phyloP scores from a whole-genome alignment of 2,329 filamentous ascomycete species.

The Dothistroma septosporum region DNA sequence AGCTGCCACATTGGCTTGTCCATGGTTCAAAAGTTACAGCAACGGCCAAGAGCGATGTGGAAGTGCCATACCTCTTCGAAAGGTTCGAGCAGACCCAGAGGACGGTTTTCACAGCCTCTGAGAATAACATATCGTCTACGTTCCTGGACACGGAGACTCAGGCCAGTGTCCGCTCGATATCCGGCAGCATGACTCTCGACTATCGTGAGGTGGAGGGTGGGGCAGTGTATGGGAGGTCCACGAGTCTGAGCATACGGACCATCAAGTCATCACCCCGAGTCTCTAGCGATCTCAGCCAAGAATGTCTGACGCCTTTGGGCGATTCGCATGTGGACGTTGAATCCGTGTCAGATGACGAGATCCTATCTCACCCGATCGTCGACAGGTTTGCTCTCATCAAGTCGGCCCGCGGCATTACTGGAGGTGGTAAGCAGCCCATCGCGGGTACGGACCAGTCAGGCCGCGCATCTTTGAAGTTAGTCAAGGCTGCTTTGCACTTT shows the following conservation, averaged over 20 bases:
- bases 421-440: neutral
- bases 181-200: conserved; percentile 8
- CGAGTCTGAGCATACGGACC: conserved; percentile 8
- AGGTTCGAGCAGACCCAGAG: conserved; percentile 28
- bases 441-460: too few species aligned
- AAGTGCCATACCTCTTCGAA: conserved; percentile 28
- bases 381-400: too few species aligned
- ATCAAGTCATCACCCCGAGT: too few species aligned
- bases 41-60: neutral
- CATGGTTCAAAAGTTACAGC: neutral
- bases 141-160: conserved; percentile 5
- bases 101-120: conserved; percentile 12
- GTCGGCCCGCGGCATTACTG: too few species aligned
- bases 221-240: conserved; percentile 15
- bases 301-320: too few species aligned
- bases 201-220: conserved; percentile 21
- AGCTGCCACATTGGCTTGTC: conserved; percentile 20
- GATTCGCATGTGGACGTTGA: too few species aligned
- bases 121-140: neutral
- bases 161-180: neutral
- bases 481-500: conserved; percentile 11
- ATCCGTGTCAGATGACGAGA: neutral
- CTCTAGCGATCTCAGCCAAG: too few species aligned
- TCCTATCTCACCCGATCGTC: too few species aligned
- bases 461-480: conserved; percentile 2